Base-by-base conservation (phyloP, 208 protist species). In the Naegleria fowleri region DNA sequence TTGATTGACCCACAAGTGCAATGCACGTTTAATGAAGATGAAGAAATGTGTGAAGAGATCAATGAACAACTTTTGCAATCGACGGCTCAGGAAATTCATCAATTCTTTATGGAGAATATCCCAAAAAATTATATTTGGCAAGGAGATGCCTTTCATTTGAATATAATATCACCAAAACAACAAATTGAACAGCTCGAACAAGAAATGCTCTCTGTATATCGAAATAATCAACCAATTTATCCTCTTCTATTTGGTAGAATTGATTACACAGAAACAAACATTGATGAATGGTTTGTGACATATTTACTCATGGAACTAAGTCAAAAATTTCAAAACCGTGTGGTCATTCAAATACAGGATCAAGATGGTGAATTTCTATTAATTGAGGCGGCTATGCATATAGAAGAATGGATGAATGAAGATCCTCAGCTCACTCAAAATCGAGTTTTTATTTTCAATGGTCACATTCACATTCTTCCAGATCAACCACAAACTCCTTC, bases 231-330 rank as follows among this genome's bases (percentile, higher is more conserved):
- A 43, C 13, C n/a, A 5, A 43, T 85, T 43, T 43, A 39, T 43
- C 79, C 79, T n/a, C 6, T n/a, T 16, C 16, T 90, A 7, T 19
- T 22, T 51, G 90, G 90, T 29, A 91, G 15, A 83, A 86, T 59
- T 5, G 39, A 88, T 41, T 91, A 58, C 76, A 6, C 52, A 76
- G 90, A 91, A 1, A 91, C 40, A 36, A 58, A 51, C 5, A 59
- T 48, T 76, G 90, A 91, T 79, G 90, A 91, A 79, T 91, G 90
- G 90, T 91, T 91, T 36, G 52, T 91, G 22, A 59, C 83, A 36
- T 51, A 88, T 36, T n/a, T 91, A 75, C n/a, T 91, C 5, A n/a
- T 38, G 0, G 40, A 58, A 43, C 0, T 91, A 0, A 51, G 67
- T 15, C 48, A 86, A 79, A 39, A 67, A 9, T 86, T 86, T 33